A percentile compares a stretch with the other conserved stretches of the same genome.
phyloP scores from a whole-genome alignment of 495 filamentous ascomycete species.

The Cercophora newfieldiana region DNA sequence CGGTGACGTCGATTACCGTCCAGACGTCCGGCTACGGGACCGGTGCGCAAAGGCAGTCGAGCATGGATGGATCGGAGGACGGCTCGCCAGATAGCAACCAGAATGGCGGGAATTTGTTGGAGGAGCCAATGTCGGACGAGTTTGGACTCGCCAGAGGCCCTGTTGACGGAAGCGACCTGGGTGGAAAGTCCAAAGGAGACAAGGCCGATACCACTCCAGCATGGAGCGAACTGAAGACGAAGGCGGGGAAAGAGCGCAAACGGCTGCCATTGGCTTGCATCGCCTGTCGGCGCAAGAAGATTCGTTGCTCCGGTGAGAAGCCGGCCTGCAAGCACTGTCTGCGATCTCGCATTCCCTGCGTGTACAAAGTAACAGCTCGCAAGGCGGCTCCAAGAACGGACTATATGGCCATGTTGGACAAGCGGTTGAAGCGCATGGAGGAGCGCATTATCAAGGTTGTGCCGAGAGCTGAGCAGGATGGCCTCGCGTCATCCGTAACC shows the following conservation, averaged over 20 bases:
- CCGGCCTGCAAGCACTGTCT: conserved; percentile 97
- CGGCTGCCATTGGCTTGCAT: conserved; percentile 92
- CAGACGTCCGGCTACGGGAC: conserved; percentile 29
- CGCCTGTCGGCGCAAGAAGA: conserved; percentile 94
- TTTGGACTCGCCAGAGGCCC: conserved; percentile 50
- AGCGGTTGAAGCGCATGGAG: conserved; percentile 91
- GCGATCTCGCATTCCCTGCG: conserved; percentile 88
- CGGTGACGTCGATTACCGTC: conserved; percentile 38
- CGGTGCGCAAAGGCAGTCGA: conserved; percentile 31
- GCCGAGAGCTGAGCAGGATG: conserved; percentile 74
- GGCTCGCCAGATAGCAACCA: conserved; percentile 49
- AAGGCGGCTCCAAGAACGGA: conserved; percentile 96
- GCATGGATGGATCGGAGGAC: conserved; percentile 48
- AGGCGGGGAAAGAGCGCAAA: conserved; percentile 96
- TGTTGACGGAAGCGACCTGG: conserved; percentile 52
- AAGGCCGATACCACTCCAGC: conserved; percentile 62
- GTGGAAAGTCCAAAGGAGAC: conserved; percentile 54
- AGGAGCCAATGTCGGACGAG: conserved; percentile 54
- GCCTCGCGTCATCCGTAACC: conserved; percentile 54
- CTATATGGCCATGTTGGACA: conserved; percentile 99
- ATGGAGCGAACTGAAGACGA: conserved; percentile 98
- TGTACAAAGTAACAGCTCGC: conserved; percentile 96
- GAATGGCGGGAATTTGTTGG: conserved; percentile 46
- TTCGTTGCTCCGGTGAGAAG: conserved; percentile 96
- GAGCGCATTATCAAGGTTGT: conserved; percentile 96